Conservation (phyloP, 441 rosid species). For the Monsonia emarginata region DNA sequence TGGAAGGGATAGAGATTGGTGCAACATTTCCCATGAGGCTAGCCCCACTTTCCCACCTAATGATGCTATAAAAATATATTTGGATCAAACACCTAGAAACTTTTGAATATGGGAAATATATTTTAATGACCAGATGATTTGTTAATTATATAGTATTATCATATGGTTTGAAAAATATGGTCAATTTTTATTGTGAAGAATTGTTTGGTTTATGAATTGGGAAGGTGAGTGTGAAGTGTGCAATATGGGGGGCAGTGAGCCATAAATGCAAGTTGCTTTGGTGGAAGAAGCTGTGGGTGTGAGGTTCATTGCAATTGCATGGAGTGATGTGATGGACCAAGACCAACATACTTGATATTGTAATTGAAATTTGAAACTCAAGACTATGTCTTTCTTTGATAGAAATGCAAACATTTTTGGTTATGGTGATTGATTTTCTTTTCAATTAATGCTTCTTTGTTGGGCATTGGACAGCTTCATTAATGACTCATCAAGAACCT, state of each 20-base stretch:
- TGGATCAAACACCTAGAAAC: neutral
- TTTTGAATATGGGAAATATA: neutral
- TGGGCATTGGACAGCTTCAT: neutral
- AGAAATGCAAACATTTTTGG: constrained; percentile 21
- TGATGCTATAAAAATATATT: neutral
- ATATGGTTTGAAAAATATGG: constrained; percentile 9
- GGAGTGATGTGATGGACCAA: neutral
- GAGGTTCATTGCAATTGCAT: too few relatives aligned
- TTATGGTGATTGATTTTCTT: constrained; percentile 4
- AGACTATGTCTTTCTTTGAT: neutral
- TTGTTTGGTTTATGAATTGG: neutral
- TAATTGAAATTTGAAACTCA: constrained; percentile 3
- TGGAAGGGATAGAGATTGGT: neutral
- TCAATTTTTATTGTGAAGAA: neutral
- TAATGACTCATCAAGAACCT: neutral
- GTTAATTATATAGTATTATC: neutral
- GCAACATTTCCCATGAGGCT: neutral
- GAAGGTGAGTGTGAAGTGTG: too few relatives aligned
- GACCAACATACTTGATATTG: constrained; percentile 40
- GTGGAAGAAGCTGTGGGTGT: neutral
- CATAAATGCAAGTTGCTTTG: constrained; percentile 11
- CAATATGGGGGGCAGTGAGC: constrained; percentile 14
- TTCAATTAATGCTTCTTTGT: neutral
- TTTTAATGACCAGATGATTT: neutral
- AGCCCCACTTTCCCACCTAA: constrained; percentile 1